These are phyloP conservation scores for Monosporascus sp. DNA, from an alignment of 2,329 filamentous ascomycete genomes.

Conservation along the genomic window DNA sequence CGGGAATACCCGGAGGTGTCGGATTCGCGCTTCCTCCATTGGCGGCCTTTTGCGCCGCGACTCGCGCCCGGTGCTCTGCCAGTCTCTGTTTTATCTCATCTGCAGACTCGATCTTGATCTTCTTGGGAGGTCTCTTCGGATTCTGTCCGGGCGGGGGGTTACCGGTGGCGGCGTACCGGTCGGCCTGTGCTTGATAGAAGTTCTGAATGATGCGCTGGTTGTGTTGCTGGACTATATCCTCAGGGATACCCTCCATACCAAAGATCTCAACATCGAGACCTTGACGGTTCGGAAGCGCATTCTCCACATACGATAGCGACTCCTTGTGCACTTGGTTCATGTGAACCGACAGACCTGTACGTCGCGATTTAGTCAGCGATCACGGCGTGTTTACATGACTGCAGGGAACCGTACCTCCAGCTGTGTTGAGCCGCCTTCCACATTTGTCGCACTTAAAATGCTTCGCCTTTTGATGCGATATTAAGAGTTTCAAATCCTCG, in stretches of 20 bases:
- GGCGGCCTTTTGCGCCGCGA: constrained; percentile 53
- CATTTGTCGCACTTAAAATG: constrained; percentile 98
- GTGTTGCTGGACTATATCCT: constrained; percentile 76
- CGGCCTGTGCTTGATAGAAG: constrained; percentile 80
- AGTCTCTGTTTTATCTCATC: constrained; percentile 77
- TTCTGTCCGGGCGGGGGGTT: constrained; percentile 69
- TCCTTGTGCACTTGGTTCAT: constrained; percentile 99
- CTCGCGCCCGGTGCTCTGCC: constrained; percentile 68
- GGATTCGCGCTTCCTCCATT: constrained; percentile 46
- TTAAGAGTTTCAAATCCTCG: constrained; percentile 92
- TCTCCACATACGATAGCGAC: constrained; percentile 79
- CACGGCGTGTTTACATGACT: neutral
- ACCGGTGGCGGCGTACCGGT: constrained; percentile 74
- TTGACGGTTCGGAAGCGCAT: constrained; percentile 81
- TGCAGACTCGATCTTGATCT: constrained; percentile 66
- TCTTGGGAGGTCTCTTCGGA: constrained; percentile 62
- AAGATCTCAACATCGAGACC: constrained; percentile 93
- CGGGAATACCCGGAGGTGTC: constrained; percentile 42
- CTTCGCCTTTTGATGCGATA: constrained; percentile 97
- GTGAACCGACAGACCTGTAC: constrained; percentile 81
- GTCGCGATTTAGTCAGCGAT: constrained; percentile 7
- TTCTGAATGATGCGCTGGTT: constrained; percentile 79
- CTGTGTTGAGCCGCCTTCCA: constrained; percentile 82
- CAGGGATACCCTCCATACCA: constrained; percentile 94
- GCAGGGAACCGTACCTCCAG: constrained; percentile 65